phyloP scores from a whole-genome alignment of 2,329 filamentous ascomycete species.

The Diaporthe sp. region DNA sequence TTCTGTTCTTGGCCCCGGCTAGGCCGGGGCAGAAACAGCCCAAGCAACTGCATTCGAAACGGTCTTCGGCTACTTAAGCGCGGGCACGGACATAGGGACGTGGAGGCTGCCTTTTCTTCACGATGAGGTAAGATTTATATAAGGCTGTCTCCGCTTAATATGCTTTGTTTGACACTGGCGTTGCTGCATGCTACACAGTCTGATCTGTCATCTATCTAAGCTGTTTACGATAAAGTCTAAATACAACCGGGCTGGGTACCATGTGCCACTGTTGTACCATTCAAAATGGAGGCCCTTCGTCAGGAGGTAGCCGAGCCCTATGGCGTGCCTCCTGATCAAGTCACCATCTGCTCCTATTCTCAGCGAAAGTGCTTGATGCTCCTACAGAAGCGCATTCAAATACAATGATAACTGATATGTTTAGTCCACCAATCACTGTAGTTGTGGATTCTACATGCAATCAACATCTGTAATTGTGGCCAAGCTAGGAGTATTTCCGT shows the following conservation, averaged over 20 bases:
- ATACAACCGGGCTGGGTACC: background rate
- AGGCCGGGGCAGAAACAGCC: background rate
- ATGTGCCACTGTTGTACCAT: background rate
- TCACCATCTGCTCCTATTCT: background rate
- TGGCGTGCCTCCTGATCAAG: background rate
- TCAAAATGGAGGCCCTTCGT: background rate
- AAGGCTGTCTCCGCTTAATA: constrained; percentile 9
- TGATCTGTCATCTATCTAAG: background rate
- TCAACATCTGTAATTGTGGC: background rate
- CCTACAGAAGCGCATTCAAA: background rate
- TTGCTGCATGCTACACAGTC: background rate
- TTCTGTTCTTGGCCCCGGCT: background rate
- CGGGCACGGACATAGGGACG: background rate
- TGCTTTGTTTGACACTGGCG: background rate
- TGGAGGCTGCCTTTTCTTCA: background rate
- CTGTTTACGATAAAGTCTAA: background rate
- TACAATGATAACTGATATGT: background rate
- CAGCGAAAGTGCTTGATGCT: background rate
- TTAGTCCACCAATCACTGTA: background rate
- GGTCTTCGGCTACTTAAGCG: background rate
- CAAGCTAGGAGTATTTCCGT: background rate
- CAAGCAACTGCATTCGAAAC: background rate
- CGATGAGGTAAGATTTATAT: background rate
- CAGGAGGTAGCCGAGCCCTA: background rate
- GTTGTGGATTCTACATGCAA: too few relatives aligned